Conservation (phyloP, 306 rosid species). For the Cicer bijugum region DNA sequence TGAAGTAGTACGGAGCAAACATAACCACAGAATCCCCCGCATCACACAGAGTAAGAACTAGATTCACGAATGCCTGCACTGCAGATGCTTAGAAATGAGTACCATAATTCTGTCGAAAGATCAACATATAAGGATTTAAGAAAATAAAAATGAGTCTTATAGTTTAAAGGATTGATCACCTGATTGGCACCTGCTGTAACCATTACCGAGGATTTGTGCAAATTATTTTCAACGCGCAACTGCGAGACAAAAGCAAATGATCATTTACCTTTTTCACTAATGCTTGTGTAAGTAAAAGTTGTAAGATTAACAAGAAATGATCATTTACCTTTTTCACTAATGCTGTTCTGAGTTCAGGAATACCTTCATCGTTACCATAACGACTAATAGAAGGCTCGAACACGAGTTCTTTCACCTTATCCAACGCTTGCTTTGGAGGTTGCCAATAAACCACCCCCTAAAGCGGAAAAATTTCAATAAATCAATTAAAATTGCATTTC, state of each 20-base stretch:
- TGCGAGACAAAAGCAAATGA: conserved; percentile 50
- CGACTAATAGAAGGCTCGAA: conserved; percentile 83
- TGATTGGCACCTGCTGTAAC: conserved; percentile 99
- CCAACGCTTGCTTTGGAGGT: conserved; percentile 85
- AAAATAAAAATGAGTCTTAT: background rate
- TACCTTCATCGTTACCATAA: conserved; percentile 91
- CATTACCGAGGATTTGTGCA: conserved; percentile 91
- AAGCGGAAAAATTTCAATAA: conserved; percentile 42
- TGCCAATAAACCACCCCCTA: conserved; percentile 98
- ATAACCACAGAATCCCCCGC: conserved; percentile 86
- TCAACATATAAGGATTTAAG: conserved; percentile 4
- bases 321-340: conserved; percentile 64
- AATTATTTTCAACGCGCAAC: conserved; percentile 76
- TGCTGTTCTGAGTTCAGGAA: conserved; percentile 87
- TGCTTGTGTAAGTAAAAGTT: conserved; percentile 42
- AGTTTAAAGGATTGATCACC: conserved; percentile 56
- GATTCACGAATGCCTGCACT: conserved; percentile 93
- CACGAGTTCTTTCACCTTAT: conserved; percentile 80
- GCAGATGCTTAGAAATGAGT: conserved; percentile 43
- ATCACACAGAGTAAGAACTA: conserved; percentile 95
- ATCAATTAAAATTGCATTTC: conserved; percentile 19
- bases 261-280: conserved; percentile 63
- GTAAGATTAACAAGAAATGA: conserved; percentile 16
- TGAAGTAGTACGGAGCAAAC: conserved; percentile 97
- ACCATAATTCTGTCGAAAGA: conserved; percentile 5